A percentile compares a stretch with the other conserved stretches of the same genome.
phyloP scores from a whole-genome alignment of 2,329 filamentous ascomycete species.

The Sclerotinia glacialis region DNA sequence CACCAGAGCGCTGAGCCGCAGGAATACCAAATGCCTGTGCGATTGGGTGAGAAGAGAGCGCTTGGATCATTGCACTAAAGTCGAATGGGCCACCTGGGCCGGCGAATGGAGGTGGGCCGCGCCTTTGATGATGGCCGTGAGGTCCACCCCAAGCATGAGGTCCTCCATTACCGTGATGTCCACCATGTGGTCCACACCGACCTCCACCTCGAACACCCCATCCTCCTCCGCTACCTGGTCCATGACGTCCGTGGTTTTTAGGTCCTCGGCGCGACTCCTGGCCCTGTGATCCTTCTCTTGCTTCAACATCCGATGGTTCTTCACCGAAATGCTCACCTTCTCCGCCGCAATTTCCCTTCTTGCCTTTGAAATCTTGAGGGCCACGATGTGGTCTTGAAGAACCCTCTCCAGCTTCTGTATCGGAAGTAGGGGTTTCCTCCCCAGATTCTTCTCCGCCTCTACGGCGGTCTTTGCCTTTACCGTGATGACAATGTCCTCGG shows the following conservation, averaged over 20 bases:
- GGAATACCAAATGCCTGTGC: slow-evolving; percentile 32
- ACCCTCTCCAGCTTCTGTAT: slow-evolving; percentile 11
- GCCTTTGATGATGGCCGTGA: slow-evolving; percentile 26
- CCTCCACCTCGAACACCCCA: slow-evolving; percentile 20
- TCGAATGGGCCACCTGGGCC: slow-evolving; percentile 34
- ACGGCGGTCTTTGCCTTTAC: slow-evolving; percentile 26
- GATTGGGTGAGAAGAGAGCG: slow-evolving; percentile 34
- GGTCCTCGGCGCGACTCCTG: slow-evolving; percentile 22
- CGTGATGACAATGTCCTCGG: slow-evolving; percentile 41
- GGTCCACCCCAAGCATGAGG: slow-evolving; percentile 25
- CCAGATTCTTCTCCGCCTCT: slow-evolving; percentile 14
- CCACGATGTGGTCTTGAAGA: slow-evolving; percentile 8
- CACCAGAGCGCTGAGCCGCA: slow-evolving; percentile 29
- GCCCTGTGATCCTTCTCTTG: slow-evolving; percentile 21
- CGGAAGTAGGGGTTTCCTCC: slow-evolving; percentile 22
- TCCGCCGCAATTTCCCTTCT: not conserved
- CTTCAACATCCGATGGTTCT: slow-evolving; percentile 20
- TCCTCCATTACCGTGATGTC: slow-evolving; percentile 19
- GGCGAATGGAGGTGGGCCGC: slow-evolving; percentile 30
- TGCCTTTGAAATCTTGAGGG: slow-evolving; percentile 6
- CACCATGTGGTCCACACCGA: slow-evolving; percentile 23
- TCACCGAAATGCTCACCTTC: slow-evolving; percentile 5
- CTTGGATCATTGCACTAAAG: slow-evolving; percentile 32
- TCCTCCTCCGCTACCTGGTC: slow-evolving; percentile 27
- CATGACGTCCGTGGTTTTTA: slow-evolving; percentile 23